A percentile compares a stretch with the other conserved stretches of the same genome.
phyloP scores from a whole-genome alignment of 1,284 basidiomycete genomes.

The Somion occarium region DNA sequence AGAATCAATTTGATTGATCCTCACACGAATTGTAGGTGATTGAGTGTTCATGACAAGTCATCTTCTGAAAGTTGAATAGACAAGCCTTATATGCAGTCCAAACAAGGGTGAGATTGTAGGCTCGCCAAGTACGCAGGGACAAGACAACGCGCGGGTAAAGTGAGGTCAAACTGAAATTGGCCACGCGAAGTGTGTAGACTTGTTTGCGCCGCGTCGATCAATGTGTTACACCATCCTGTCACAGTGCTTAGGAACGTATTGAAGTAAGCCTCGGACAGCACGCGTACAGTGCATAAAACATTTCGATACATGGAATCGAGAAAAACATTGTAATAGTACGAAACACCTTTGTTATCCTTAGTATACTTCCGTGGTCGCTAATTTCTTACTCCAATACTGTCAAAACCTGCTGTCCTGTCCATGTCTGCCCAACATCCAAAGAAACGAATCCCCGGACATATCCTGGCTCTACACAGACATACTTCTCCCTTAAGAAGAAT shows the following conservation, averaged over 20 bases:
- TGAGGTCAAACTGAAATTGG: background rate
- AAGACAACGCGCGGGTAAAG: background rate
- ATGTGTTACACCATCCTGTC: background rate
- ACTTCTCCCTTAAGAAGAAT: conserved; percentile 55
- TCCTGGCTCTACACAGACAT: conserved; percentile 85
- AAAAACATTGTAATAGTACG: too few species aligned
- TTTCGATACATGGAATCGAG: too few species aligned
- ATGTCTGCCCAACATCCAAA: conserved; percentile 59
- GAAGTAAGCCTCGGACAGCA: too few species aligned
- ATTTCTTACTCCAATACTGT: conserved; percentile 29
- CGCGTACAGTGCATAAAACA: too few species aligned
- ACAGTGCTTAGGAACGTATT: background rate
- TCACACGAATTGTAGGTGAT: conserved; percentile 41
- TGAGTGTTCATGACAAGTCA: conserved; percentile 19
- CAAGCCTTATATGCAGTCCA: background rate
- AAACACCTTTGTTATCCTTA: too few species aligned
- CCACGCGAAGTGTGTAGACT: background rate
- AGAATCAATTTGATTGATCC: conserved; percentile 68
- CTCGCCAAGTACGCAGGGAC: too few species aligned
- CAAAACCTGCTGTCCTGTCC: conserved; percentile 72
- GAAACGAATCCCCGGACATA: conserved; percentile 63
- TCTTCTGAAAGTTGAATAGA: conserved; percentile 6
- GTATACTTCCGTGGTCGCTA: too few species aligned
- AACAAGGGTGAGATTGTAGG: too few species aligned
- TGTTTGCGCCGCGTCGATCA: background rate